Evolutionary conservation across 2,329 filamentous ascomycete genomes (phyloP), one percentile per base, ranked within the genome.

Genomic region (Penicillium sclerotiorum): DNA sequence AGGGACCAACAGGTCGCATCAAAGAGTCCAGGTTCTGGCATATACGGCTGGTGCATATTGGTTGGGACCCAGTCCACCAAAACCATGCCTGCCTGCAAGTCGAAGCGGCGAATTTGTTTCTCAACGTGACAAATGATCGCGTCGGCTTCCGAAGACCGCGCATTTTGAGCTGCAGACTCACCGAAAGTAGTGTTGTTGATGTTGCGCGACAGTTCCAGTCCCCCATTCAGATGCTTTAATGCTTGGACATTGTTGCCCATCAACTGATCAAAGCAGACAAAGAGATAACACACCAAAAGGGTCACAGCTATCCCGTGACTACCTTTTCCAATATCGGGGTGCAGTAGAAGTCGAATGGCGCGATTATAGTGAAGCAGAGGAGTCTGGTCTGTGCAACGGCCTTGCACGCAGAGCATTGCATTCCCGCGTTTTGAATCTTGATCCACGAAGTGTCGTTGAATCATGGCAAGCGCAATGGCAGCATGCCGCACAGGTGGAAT

Each of bases 281-380:
- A 71, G 25, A 73, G 68, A 57, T 73, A 73, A 55, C 69, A 73
- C 38, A 69, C 66, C 52, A 73, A 49, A 38, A 73, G 64, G 4
- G 68, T 70, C 45, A 70, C 50, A 30, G 61, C 63, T 52, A 53
- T 69, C 51, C n/a, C 57, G 55, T 64, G 54, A 39, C 40, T 48
- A 40, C 47, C 58, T 40, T 63, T 56, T 33, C 47, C 39, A 39
- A 11, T 49, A 45, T 60, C 18, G 5, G 12, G 43, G 39, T 60
- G 56, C 25, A 60, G 50, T 41, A 72, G 58, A 47, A 70, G 60
- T n/a, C 48, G 49, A 43, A 57, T 57, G 23, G 55, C 55, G 21
- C 44, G 44, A 22, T 55, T 57, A 47, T 57, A 57, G 37, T 57
- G 47, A 45, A 50, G 32, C 43, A 57, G 51, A 22, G 52, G 47